Evolutionary conservation across 441 rosid species (phyloP).

Genomic region (Theobroma grandiflorum): DNA sequence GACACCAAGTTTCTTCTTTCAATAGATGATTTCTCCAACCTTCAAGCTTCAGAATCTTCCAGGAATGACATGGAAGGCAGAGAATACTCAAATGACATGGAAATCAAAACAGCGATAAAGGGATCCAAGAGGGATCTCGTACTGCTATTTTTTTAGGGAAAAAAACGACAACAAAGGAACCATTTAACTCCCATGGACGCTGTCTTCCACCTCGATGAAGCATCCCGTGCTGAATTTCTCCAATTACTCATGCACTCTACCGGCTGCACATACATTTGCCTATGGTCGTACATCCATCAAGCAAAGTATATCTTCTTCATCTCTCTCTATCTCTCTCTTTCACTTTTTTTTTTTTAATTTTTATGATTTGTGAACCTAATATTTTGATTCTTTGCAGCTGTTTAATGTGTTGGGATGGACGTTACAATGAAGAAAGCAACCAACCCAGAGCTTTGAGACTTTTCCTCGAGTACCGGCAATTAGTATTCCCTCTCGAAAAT

Average conservation of each 20-base stretch:
- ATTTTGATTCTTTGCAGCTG: slow-evolving; percentile 42
- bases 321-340: background rate
- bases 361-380: background rate
- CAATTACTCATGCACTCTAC: slow-evolving; percentile 52
- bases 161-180: background rate
- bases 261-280: slow-evolving; percentile 68
- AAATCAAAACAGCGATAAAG: slow-evolving; percentile 2
- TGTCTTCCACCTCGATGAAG: slow-evolving; percentile 50
- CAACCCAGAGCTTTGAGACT: slow-evolving; percentile 51
- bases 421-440: slow-evolving; percentile 45
- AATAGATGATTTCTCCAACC: background rate
- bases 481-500: slow-evolving; percentile 43
- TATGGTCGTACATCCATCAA: slow-evolving; percentile 72
- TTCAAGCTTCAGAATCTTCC: slow-evolving; percentile 6
- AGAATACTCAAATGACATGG: background rate
- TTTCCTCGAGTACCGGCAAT: slow-evolving; percentile 56
- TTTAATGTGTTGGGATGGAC: slow-evolving; percentile 60
- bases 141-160: slow-evolving; percentile 16
- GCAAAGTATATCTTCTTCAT: slow-evolving; percentile 47
- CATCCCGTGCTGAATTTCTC: slow-evolving; percentile 51
- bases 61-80: slow-evolving; percentile 14
- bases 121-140: slow-evolving; percentile 13
- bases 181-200: slow-evolving; percentile 57
- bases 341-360: background rate
- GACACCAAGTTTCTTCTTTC: background rate